A percentile compares a stretch with the other conserved stretches of the same genome.
phyloP scores from a whole-genome alignment of 352 stramenopile species.

The Paralagenidium karlingii region DNA sequence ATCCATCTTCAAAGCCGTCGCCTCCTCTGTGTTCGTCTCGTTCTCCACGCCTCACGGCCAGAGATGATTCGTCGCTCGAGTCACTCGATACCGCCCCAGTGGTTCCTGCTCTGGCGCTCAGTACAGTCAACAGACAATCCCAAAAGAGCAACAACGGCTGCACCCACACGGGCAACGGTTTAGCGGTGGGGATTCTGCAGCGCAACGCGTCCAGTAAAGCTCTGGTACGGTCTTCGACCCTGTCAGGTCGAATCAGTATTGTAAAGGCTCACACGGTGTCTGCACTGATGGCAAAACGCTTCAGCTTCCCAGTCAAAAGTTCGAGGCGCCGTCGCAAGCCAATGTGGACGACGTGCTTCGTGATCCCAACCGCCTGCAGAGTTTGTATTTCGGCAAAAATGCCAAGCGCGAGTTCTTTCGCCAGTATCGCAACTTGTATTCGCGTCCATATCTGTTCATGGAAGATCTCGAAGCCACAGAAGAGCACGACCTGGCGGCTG shows the following conservation, averaged over 20 bases:
- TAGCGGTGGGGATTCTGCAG: not conserved
- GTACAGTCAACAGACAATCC: too few species aligned
- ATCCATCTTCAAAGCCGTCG: too few species aligned
- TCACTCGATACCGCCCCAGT: too few species aligned
- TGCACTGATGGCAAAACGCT: slow-evolving; percentile 8
- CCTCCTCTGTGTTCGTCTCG: too few species aligned
- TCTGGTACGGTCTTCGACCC: slow-evolving; percentile 3
- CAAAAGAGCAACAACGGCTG: too few species aligned
- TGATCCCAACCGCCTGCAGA: slow-evolving; percentile 19
- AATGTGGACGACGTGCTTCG: slow-evolving; percentile 25
- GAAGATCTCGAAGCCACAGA: slow-evolving; percentile 5
- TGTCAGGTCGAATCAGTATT: slow-evolving; percentile 2
- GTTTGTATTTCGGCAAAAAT: slow-evolving; percentile 39
- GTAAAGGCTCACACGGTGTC: not conserved
- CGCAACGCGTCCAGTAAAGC: not conserved
- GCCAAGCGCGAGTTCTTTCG: slow-evolving; percentile 46
- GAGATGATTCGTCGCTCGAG: too few species aligned
- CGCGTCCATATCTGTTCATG: slow-evolving; percentile 52
- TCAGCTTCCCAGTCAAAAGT: not conserved
- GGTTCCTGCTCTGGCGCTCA: too few species aligned
- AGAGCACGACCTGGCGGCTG: too few species aligned
- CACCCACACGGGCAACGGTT: too few species aligned
- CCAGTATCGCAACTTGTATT: slow-evolving; percentile 45
- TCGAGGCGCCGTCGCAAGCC: slow-evolving; percentile 10
- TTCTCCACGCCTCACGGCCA: too few species aligned